Conservation (phyloP, 208 protist genomes). For the Angomonas ambiguus region DNA sequence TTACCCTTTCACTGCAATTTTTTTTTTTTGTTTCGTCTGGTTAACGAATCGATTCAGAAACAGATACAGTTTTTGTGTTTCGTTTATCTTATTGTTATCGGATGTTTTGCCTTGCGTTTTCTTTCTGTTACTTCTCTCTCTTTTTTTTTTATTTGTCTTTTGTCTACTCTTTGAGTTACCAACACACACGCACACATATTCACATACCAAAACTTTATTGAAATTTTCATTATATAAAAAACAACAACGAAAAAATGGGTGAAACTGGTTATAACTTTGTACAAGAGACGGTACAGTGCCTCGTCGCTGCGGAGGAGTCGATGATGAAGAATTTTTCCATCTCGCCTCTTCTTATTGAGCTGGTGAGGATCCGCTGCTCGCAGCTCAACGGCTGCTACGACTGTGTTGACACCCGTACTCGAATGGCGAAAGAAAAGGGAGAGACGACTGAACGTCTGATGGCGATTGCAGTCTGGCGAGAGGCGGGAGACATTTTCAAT, state of each 20-base stretch:
- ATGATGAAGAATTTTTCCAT: background rate
- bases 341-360: background rate
- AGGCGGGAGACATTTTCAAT: background rate
- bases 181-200: background rate
- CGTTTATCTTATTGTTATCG: background rate
- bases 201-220: slow-evolving; percentile 10
- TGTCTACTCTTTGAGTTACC: background rate
- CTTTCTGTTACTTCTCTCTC: background rate
- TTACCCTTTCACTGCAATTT: background rate
- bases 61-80: background rate
- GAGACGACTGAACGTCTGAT: background rate
- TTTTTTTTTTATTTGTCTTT: background rate
- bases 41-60: background rate
- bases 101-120: background rate
- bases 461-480: background rate
- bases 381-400: background rate
- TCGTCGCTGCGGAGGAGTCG: background rate
- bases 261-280: background rate
- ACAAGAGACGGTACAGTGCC: background rate
- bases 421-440: background rate
- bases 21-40: background rate
- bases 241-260: too few relatives aligned
- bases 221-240: too few relatives aligned
- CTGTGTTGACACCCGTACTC: background rate
- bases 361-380: background rate